These are phyloP conservation scores for Microsporum canis DNA, from an alignment of 2,329 filamentous ascomycete genomes.

Conservation along the genomic window DNA sequence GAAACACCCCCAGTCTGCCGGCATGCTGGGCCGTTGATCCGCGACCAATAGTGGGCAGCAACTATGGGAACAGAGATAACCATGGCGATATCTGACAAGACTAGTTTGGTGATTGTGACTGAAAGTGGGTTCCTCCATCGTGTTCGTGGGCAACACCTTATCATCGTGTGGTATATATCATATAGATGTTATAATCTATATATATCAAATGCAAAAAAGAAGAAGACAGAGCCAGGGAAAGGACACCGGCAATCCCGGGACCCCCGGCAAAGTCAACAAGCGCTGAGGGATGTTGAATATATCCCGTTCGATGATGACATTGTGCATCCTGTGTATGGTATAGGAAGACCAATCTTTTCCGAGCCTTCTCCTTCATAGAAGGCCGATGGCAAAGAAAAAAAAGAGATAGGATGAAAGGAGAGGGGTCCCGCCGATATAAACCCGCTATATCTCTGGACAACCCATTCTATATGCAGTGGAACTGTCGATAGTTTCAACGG, in stretches of 20 bases:
- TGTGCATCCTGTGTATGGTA: neutral
- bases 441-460: neutral
- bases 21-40: neutral
- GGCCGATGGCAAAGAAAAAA: neutral
- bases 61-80: neutral
- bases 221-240: neutral
- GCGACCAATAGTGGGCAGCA: conserved; percentile 1
- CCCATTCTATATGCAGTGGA: neutral
- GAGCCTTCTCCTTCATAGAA: neutral
- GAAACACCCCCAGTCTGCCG: neutral
- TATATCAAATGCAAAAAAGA: neutral
- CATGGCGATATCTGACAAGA: neutral
- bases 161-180: too few species aligned
- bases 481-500: neutral
- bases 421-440: neutral
- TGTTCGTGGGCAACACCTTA: neutral
- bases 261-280: neutral
- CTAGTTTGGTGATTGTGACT: neutral
- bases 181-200: too few species aligned
- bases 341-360: neutral
- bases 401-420: neutral
- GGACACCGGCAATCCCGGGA: neutral
- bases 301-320: conserved; percentile 2
- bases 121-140: neutral
- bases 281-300: neutral